Conservation (phyloP, 345 rosid genomes). For the Adansonia digitata region DNA sequence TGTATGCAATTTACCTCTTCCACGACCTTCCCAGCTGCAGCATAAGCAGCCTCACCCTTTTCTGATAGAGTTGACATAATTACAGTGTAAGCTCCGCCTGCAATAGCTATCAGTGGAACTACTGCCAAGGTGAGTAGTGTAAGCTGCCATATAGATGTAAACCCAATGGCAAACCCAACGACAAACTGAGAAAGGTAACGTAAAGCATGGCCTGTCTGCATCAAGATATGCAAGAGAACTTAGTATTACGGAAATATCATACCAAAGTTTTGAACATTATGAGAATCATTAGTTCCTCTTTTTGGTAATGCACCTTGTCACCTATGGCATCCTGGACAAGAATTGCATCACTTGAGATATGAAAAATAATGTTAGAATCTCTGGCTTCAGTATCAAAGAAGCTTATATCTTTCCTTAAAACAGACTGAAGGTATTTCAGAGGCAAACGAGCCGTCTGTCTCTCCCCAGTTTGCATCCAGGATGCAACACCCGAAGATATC, state of each 20-base stretch:
- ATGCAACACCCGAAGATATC: conserved; percentile 49
- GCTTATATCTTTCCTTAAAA: conserved; percentile 52
- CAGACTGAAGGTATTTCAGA: conserved; percentile 56
- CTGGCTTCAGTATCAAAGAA: conserved; percentile 74
- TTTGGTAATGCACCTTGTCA: conserved; percentile 54
- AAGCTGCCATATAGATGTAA: conserved; percentile 71
- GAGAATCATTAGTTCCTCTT: background rate
- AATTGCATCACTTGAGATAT: conserved; percentile 78
- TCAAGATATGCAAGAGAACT: conserved; percentile 15
- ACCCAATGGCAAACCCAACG: conserved; percentile 62
- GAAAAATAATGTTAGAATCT: conserved; percentile 58
- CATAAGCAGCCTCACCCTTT: conserved; percentile 78
- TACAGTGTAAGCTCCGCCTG: conserved; percentile 70
- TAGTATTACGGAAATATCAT: conserved; percentile 2
- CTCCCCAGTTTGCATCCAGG: conserved; percentile 87
- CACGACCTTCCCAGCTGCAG: conserved; percentile 73
- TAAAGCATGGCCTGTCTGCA: conserved; percentile 72
- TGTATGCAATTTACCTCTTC: conserved; percentile 52
- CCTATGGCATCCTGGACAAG: conserved; percentile 88
- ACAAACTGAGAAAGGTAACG: conserved; percentile 66
- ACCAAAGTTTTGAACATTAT: background rate
- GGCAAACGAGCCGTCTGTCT: conserved; percentile 78
- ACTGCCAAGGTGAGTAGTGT: conserved; percentile 80
- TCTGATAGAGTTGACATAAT: conserved; percentile 67
- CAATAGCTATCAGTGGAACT: conserved; percentile 72